Base-by-base conservation (phyloP, 768 basidiomycete genomes). In the Candolleomyces efflorescens region DNA sequence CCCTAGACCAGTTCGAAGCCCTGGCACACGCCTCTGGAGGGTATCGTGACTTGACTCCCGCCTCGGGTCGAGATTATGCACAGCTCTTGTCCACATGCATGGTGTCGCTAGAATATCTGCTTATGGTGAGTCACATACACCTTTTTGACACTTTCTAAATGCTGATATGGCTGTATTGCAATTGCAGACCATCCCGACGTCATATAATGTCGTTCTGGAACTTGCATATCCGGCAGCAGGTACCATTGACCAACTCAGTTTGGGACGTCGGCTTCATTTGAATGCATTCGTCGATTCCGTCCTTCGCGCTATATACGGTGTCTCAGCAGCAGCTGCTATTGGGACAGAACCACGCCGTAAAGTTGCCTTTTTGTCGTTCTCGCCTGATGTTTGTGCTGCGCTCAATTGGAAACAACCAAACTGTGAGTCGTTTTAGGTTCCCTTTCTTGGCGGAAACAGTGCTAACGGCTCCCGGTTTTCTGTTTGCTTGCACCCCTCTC, bases 331-430 rank as follows among this genome's bases (percentile, higher is more conserved):
- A 32, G 75, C 78, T 51, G 71, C 74, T 51, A 69, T 78, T 24
- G 83, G 82, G 26, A 78, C 77, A 27, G 72, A 76, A 57, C 75
- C 76, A 50, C 85, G 89, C 55, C 80, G 94, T 51, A 88, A 88
- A 63, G 84, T 98, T 59, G 84, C 93, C n/a, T 94, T 99, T 68
- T 87, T 88, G 39, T 96, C 94, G 5, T 98, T 91, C 70, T 89
- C 89, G 49, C 92, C 95, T 9, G 87, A 91, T 67, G 83, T 94
- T 0, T 96, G 94, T 71, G 85, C 91, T 7, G 87, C 91, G 15
- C 72, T 98, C 55, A 98, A 99, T 67, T 98, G 96, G 97, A 99
- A 99, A 72, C 96, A 99, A 72, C 96, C 96, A 12, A 98, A 98
- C 71, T 98, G 96, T 93, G 74, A 72, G 85, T 39, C 36, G 18